A percentile compares a stretch with the other conserved stretches of the same genome.
Evolutionary conservation across 148 eudicot genomes (phyloP).

Genomic region (Persicaria tinctoria): DNA sequence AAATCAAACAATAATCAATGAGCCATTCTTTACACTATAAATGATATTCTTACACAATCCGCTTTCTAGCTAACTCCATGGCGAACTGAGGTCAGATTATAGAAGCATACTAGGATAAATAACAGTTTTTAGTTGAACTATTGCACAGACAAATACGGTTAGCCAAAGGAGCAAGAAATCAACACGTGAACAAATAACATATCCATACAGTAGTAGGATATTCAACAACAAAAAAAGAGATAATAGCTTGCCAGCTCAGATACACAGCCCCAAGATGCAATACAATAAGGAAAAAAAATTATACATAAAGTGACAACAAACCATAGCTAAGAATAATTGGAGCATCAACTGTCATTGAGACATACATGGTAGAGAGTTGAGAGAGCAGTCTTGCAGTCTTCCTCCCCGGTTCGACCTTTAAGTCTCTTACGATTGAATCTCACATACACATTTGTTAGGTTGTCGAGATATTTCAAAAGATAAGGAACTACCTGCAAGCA

Average conservation of each 20-base stretch:
- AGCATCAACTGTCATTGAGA: conserved; percentile 1
- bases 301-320: background rate
- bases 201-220: background rate
- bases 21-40: conserved; percentile 1
- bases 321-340: background rate
- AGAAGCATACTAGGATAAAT: background rate
- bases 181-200: background rate
- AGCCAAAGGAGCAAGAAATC: no score
- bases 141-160: background rate
- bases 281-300: no score
- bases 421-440: conserved; percentile 95
- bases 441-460: conserved; percentile 86
- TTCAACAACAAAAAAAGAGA: background rate
- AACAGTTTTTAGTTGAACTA: background rate
- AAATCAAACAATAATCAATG: background rate
- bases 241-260: background rate
- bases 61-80: background rate
- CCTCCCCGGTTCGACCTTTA: conserved; percentile 90
- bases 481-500: conserved; percentile 78
- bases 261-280: background rate
- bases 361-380: conserved; percentile 88
- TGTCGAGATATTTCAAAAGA: conserved; percentile 77
- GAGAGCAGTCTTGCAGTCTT: conserved; percentile 88
- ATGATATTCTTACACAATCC: background rate
- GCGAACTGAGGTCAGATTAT: background rate